Evolutionary conservation across 2,329 filamentous ascomycete genomes (phyloP).

Genomic region (Diplodia corticola): DNA sequence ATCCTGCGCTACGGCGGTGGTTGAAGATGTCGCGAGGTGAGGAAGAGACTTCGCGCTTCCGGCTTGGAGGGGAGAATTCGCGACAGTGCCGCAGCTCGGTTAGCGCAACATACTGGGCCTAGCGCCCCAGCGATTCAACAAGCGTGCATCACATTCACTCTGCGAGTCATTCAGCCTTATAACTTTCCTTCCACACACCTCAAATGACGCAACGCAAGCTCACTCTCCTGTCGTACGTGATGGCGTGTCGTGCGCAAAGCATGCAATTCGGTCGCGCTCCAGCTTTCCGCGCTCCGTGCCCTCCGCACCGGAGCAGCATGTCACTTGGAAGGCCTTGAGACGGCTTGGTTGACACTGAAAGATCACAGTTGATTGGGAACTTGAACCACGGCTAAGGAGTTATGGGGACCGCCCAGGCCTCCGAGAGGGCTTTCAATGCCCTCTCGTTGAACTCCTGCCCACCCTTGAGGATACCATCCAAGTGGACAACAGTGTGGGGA

Average conservation of each 20-base stretch:
- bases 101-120: background rate
- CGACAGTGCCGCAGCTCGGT: constrained; percentile 20
- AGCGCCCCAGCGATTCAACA: background rate
- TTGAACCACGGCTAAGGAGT: background rate
- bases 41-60: background rate
- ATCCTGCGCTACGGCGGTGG: constrained; percentile 69
- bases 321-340: background rate
- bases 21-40: constrained; percentile 3
- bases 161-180: background rate
- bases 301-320: background rate
- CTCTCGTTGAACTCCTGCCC: constrained; percentile 12
- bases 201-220: too few relatives aligned
- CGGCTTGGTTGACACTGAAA: background rate
- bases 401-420: constrained; percentile 1
- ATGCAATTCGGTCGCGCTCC: background rate
- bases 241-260: background rate
- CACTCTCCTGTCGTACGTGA: background rate
- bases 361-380: background rate
- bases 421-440: background rate
- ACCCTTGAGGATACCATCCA: constrained; percentile 13
- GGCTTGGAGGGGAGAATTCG: constrained; percentile 6
- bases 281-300: background rate
- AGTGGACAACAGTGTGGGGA: constrained; percentile 33
- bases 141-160: background rate
- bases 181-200: background rate